Evolutionary conservation across 345 rosid genomes (phyloP), one percentile per base, ranked within the genome.

Genomic region (Salix arbutifolia): DNA sequence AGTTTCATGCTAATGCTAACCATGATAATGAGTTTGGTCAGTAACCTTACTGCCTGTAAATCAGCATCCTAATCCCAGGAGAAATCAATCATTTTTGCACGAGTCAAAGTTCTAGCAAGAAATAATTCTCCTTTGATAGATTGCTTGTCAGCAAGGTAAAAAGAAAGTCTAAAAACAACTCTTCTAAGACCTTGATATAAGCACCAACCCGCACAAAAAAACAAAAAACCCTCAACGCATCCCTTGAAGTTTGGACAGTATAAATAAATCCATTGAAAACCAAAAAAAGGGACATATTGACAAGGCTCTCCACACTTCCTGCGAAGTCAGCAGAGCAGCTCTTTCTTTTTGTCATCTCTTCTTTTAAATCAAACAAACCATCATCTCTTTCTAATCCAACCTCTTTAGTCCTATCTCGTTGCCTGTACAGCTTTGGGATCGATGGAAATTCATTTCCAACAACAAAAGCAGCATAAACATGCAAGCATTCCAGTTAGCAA

Each of bases 401-500:
- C 52, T 58, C 19, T n/a, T 5, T 40, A 23, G 26, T 30, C 61
- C 28, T 4, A 65, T 8, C 11, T 19, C 3, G 50, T 72, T 46
- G 25, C 38, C 37, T 13, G 2, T 26, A 13, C 56, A 52, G 5
- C 26, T 40, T 66, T 31, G 14, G 84, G 65, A 87, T 33, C 37
- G 37, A 33, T 88, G 92, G 92, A 88, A 77, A 80, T 85, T 72
- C 85, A 85, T 5, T 88, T 89, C 72, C 92, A 90, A 6, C 79
- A 70, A 6, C 74, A 61, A 37, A 37, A 76, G 35, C 64, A 77
- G 26, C 37, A 42, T 37, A 65, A 65, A 68, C 38, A 23, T 4
- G 40, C 48, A 21, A 40, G 61, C 30, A 33, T 50, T 60, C 67
- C 77, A 52, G 31, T n/a, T 8, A 64, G 72, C 77, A 87, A 79